Evolutionary conservation across 495 filamentous ascomycete species (phyloP), one percentile per base, ranked within the genome.

Genomic region (Talaromyces stipitatus): DNA sequence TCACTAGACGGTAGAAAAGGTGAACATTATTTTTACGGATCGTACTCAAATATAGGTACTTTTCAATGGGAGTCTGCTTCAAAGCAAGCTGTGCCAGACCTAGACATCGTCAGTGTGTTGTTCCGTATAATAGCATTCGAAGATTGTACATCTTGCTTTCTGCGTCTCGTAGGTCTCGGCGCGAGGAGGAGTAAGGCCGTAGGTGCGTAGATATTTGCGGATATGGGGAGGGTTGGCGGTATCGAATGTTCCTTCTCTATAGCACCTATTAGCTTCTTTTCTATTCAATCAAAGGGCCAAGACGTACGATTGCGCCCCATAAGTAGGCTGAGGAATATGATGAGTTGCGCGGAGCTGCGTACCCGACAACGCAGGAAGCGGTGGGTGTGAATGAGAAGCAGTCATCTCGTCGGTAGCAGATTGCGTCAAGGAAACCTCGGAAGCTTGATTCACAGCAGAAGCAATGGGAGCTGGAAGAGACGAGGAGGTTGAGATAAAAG

Each of bases 1-100:
- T 89, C 60, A 97, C 79, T 61, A 98, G 77, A 61, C 94, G 83
- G 79, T 96, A 98, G 78, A 97, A 98, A 50, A 98, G 81, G 70
- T 97, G 90, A 30, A 87, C 82, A 72, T 97, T 96, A 62, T 89
- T 86, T 65, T 84, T 86, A 73, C 92, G 89, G 67, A 98, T 80
- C 26, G 85, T 81, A 62, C 88, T 91, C 66, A 98, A 79, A 72
- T 97, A 98, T 47, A 92, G 83, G 71, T 94, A 98, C 72, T 92
- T 95, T 73, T 98, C 94, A 68, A 98, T 90, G 36, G 78, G 72
- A 47, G 88, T 91, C 56, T 82, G 77, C 64, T 91, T 90, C 41
- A 84, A 76, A 56, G 85, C 82, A 71, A 98, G 85, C 71, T 89
- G 85, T 54, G 82, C 78, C 58, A 90, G 76, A 65, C 82, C 82